Evolutionary conservation across 768 basidiomycete species (phyloP), one percentile per base, ranked within the genome.

Genomic region (Cytidiella melzeri): DNA sequence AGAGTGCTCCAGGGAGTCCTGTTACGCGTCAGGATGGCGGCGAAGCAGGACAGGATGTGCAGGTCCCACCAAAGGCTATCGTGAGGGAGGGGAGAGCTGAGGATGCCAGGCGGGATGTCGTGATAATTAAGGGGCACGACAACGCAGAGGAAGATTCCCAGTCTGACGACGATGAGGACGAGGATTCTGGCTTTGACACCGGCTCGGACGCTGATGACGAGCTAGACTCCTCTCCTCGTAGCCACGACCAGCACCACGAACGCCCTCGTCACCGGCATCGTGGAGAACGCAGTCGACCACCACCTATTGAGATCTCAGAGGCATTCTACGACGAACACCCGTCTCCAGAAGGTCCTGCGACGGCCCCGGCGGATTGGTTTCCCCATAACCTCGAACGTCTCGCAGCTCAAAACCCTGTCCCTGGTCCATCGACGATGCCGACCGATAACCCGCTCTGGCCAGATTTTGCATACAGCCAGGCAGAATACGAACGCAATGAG

Each of bases 261-360:
- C 30, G 30, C 30, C 39, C 23, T 18, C 12, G 45, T 26, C 26
- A 45, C 13, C 18, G 48, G 53, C 44, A 52, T 42, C 37, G 45
- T 28, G n/a, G n/a, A n/a, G n/a, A n/a, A n/a, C n/a, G n/a, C n/a
- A n/a, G n/a, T n/a, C n/a, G n/a, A n/a, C 47, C 45, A 13, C 43
- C 27, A 15, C 19, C 19, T 47, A 69, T 65, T 45, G 64, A 71
- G 37, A 63, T 75, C 28, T 75, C 73, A 11, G 71, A 72, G 13
- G 73, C 73, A 7, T 68, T 66, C 52, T 73, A 69, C 51, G 73
- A 74, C 47, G 68, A 70, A 27, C 58, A 71, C 12, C 72, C 74
- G 5, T 66, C 69, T 0, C 73, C 73, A 1, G 71, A 73, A 44
- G 73, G 73, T 1, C 73, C 72, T 13, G 71, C 72, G 12, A 74